Percentiles rank a stretch among this genome's conserved stretches.
Conservation (phyloP, 768 basidiomycete genomes). For the Auricularia heimuer region DNA sequence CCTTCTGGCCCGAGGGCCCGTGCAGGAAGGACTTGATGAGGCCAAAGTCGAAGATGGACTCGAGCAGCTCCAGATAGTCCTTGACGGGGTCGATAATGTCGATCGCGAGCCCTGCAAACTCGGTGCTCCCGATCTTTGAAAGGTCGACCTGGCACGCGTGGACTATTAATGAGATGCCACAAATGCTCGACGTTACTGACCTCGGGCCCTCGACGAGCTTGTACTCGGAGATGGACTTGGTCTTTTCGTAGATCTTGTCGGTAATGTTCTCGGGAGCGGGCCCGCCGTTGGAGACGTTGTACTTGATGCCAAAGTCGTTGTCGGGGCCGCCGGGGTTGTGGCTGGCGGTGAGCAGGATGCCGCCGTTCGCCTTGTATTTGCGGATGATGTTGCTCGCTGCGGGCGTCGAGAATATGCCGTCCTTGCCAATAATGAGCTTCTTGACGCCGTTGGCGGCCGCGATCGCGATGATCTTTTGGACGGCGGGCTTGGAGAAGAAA, state of each 20-base stretch:
- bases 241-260: slow-evolving; percentile 88
- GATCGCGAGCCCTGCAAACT: slow-evolving; percentile 75
- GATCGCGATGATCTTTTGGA: slow-evolving; percentile 89
- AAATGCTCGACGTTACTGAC: slow-evolving; percentile 34
- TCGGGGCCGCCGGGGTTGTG: slow-evolving; percentile 99
- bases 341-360: slow-evolving; percentile 91
- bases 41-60: slow-evolving; percentile 89
- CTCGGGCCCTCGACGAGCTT: slow-evolving; percentile 66
- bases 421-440: slow-evolving; percentile 86
- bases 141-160: slow-evolving; percentile 57
- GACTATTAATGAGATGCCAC: not conserved
- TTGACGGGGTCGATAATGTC: slow-evolving; percentile 89
- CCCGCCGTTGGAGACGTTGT: slow-evolving; percentile 95
- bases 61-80: slow-evolving; percentile 76
- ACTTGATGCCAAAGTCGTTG: slow-evolving; percentile 99
- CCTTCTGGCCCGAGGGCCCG: slow-evolving; percentile 50
- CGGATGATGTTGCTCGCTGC: slow-evolving; percentile 94
- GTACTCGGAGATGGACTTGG: slow-evolving; percentile 79
- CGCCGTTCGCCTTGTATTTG: slow-evolving; percentile 92
- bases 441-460: slow-evolving; percentile 88
- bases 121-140: slow-evolving; percentile 66
- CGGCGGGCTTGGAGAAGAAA: slow-evolving; percentile 75
- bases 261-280: slow-evolving; percentile 95
- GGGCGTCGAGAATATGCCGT: slow-evolving; percentile 91
- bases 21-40: slow-evolving; percentile 89